Conservation (phyloP, 2,329 filamentous ascomycete genomes). For the Aureobasidium subglaciale region DNA sequence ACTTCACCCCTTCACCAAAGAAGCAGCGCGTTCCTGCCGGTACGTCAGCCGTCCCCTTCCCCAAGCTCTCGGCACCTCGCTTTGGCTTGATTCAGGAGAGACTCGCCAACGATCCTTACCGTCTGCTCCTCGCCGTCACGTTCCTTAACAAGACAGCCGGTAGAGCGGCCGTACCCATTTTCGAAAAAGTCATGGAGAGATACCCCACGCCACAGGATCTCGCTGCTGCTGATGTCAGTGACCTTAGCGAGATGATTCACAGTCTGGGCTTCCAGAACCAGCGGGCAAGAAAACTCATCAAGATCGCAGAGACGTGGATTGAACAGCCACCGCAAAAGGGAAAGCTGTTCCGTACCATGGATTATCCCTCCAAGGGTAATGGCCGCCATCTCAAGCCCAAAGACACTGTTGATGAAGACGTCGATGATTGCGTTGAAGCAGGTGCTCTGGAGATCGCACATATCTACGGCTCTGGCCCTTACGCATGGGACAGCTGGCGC, state of each 20-base stretch:
- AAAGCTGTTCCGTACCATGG: slow-evolving; percentile 49
- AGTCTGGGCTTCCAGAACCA: slow-evolving; percentile 65
- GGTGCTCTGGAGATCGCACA: slow-evolving; percentile 79
- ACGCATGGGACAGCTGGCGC: slow-evolving; percentile 83
- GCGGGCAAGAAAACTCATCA: slow-evolving; percentile 61
- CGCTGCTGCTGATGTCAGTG: slow-evolving; percentile 47
- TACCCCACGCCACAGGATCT: slow-evolving; percentile 64
- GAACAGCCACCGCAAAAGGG: slow-evolving; percentile 53
- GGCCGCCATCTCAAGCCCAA: slow-evolving; percentile 42
- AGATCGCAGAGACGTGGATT: slow-evolving; percentile 63
- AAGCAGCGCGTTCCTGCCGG: slow-evolving; percentile 24
- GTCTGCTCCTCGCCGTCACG: slow-evolving; percentile 71
- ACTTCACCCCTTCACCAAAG: slow-evolving; percentile 25
- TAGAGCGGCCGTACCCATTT: slow-evolving; percentile 64
- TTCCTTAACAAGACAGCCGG: slow-evolving; percentile 80
- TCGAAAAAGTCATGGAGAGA: slow-evolving; percentile 58
- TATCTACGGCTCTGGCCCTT: slow-evolving; percentile 67
- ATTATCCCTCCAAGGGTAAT: slow-evolving; percentile 47
- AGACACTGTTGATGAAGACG: slow-evolving; percentile 44
- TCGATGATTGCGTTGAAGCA: slow-evolving; percentile 31
- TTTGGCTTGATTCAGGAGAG: slow-evolving; percentile 85
- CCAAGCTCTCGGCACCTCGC: slow-evolving; percentile 51
- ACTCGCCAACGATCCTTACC: slow-evolving; percentile 67
- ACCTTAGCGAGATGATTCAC: slow-evolving; percentile 57
- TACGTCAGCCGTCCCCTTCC: slow-evolving; percentile 52